phyloP scores from a whole-genome alignment of 768 basidiomycete genomes.

The Chalciporus pseudorubinellus region DNA sequence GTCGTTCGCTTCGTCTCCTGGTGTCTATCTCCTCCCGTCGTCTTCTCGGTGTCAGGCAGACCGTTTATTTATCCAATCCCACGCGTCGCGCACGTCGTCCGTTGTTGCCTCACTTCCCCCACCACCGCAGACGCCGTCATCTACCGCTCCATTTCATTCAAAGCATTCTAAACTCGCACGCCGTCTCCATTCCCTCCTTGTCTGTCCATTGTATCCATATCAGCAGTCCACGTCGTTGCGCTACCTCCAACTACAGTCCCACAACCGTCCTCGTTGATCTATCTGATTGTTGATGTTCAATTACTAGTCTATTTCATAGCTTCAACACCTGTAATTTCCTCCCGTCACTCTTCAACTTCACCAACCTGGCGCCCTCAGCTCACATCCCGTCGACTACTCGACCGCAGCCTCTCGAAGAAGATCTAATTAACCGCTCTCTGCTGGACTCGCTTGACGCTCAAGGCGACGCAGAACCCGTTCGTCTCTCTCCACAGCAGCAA shows the following conservation, averaged over 20 bases:
- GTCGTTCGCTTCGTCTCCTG: slow-evolving; percentile 22
- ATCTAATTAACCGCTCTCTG: slow-evolving; percentile 82
- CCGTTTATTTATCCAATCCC: slow-evolving; percentile 37
- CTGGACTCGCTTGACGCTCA: slow-evolving; percentile 81
- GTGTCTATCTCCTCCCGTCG: slow-evolving; percentile 21
- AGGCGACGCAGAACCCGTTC: slow-evolving; percentile 73
- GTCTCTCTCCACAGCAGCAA: slow-evolving; percentile 29
- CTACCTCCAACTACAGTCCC: slow-evolving; percentile 32
- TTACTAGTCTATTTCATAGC: slow-evolving; percentile 30
- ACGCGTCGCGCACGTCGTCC: slow-evolving; percentile 49
- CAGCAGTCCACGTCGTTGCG: slow-evolving; percentile 36
- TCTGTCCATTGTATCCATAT: slow-evolving; percentile 44
- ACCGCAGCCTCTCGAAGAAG: slow-evolving; percentile 52
- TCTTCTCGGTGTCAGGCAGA: slow-evolving; percentile 21
- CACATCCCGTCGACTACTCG: slow-evolving; percentile 31
- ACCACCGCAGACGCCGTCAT: slow-evolving; percentile 26
- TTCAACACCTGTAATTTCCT: slow-evolving; percentile 31
- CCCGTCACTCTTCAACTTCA: slow-evolving; percentile 17
- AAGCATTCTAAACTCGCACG: slow-evolving; percentile 28
- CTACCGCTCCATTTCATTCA: slow-evolving; percentile 26
- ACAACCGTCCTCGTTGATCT: slow-evolving; percentile 26
- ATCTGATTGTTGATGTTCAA: slow-evolving; percentile 45
- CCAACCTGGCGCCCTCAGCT: slow-evolving; percentile 53
- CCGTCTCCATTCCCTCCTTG: slow-evolving; percentile 24
- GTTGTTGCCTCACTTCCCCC: slow-evolving; percentile 15